Evolutionary conservation across 1,284 basidiomycete genomes (phyloP).

Genomic region (Ceratobasidium papillatum): DNA sequence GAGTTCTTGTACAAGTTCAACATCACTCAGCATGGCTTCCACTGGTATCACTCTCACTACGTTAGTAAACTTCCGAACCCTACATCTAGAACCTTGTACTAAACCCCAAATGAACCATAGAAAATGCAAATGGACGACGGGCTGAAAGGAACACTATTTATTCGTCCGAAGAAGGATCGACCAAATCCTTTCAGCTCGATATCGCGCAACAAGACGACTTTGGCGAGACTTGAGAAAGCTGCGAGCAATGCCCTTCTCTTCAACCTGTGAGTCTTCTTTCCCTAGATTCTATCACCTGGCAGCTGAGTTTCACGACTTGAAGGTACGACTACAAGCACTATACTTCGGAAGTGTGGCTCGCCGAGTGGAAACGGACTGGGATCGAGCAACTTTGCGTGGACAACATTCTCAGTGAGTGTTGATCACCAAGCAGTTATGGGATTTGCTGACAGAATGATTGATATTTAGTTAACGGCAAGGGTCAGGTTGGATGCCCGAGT

Average conservation of each 20-base stretch:
- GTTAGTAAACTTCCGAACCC: neutral
- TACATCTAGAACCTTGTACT: too few species aligned
- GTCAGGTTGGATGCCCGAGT: slow-evolving; percentile 32
- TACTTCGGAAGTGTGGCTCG: slow-evolving; percentile 23
- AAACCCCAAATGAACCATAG: neutral
- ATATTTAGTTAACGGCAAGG: slow-evolving; percentile 25
- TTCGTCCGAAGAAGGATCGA: slow-evolving; percentile 22
- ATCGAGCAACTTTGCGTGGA: slow-evolving; percentile 42
- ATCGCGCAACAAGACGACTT: neutral
- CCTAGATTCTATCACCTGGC: neutral
- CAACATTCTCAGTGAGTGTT: slow-evolving; percentile 34
- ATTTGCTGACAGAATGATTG: neutral
- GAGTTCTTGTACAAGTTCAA: slow-evolving; percentile 27
- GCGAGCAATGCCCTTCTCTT: slow-evolving; percentile 35
- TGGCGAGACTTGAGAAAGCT: slow-evolving; percentile 21
- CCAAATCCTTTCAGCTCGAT: slow-evolving; percentile 38
- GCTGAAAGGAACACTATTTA: slow-evolving; percentile 37
- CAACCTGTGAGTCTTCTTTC: neutral
- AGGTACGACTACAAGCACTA: slow-evolving; percentile 39
- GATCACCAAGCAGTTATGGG: too few species aligned
- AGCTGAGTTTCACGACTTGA: neutral
- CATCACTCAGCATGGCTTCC: slow-evolving; percentile 14
- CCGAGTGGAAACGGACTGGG: slow-evolving; percentile 38
- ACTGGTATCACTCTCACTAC: slow-evolving; percentile 36
- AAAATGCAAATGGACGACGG: slow-evolving; percentile 37